These are phyloP conservation scores for Cutaneotrichosporon mucoides DNA, from an alignment of 1,284 basidiomycete species.

Conservation along the genomic window DNA sequence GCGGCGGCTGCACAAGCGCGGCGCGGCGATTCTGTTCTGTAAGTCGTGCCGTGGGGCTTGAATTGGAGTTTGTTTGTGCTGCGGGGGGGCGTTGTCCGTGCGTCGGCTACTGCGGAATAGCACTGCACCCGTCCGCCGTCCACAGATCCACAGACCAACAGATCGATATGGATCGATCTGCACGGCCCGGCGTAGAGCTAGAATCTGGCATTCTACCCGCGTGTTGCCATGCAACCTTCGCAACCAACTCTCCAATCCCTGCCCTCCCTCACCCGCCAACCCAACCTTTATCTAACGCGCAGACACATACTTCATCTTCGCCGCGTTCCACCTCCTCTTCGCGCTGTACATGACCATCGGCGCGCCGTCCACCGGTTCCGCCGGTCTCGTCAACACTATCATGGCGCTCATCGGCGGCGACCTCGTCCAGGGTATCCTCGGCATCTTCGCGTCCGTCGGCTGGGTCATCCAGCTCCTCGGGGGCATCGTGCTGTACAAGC, in stretches of 20 bases:
- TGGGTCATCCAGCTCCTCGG: constrained; percentile 71
- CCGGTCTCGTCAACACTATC: constrained; percentile 91
- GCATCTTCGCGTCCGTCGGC: constrained; percentile 72
- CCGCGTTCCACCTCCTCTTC: constrained; percentile 87
- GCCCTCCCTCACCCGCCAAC: background rate
- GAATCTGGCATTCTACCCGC: too few species aligned
- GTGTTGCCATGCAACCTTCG: background rate
- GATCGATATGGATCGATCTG: too few species aligned
- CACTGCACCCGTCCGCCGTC: too few species aligned
- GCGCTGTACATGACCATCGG: constrained; percentile 83
- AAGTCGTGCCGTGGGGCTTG: constrained; percentile 31
- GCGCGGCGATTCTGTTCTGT: constrained; percentile 51
- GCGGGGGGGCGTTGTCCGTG: background rate
- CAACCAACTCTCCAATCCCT: background rate
- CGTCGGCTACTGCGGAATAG: too few species aligned
- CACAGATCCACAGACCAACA: too few species aligned
- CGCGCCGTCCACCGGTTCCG: constrained; percentile 82
- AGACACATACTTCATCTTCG: constrained; percentile 95
- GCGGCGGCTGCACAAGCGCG: constrained; percentile 68
- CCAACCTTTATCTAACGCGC: constrained; percentile 15
- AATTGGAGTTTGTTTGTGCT: background rate
- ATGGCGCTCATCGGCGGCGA: constrained; percentile 59
- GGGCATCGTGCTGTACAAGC: constrained; percentile 47
- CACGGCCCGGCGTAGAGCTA: too few species aligned
- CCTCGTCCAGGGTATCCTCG: constrained; percentile 71